phyloP scores from a whole-genome alignment of 2,329 filamentous ascomycete genomes.

The Ophiostoma triangulosporum region DNA sequence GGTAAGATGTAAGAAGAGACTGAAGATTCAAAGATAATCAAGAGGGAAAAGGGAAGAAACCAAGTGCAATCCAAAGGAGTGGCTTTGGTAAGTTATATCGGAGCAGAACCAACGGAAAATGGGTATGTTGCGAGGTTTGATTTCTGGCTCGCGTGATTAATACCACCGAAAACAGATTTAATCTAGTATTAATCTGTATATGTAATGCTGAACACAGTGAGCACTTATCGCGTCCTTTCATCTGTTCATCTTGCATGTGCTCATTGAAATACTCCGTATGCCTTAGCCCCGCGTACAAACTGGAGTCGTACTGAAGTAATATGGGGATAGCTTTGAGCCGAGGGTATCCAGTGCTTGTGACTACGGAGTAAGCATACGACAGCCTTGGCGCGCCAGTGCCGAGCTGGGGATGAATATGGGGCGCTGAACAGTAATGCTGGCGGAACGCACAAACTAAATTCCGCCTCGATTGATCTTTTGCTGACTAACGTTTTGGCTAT shows the following conservation, averaged over 20 bases:
- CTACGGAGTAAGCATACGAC: not conserved
- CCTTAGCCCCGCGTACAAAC: slow-evolving; percentile 9
- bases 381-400: slow-evolving; percentile 13
- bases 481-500: not conserved
- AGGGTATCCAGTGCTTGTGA: slow-evolving; percentile 18
- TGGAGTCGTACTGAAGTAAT: slow-evolving; percentile 3
- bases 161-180: too few species aligned
- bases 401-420: slow-evolving; percentile 2
- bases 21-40: not conserved
- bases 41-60: not conserved
- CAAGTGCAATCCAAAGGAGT: not conserved
- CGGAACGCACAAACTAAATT: not conserved
- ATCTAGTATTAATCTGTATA: too few species aligned
- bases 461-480: not conserved
- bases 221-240: not conserved
- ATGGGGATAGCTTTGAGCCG: slow-evolving; percentile 14
- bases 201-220: too few species aligned
- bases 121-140: not conserved
- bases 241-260: not conserved
- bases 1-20: not conserved
- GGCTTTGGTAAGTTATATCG: not conserved
- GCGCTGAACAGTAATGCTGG: not conserved
- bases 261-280: not conserved
- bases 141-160: too few species aligned
- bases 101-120: not conserved